Percentiles rank a stretch among this genome's conserved stretches.
Evolutionary conservation across 139 green algal genomes (phyloP).

Genomic region (Chlamydomonas schloesseri): DNA sequence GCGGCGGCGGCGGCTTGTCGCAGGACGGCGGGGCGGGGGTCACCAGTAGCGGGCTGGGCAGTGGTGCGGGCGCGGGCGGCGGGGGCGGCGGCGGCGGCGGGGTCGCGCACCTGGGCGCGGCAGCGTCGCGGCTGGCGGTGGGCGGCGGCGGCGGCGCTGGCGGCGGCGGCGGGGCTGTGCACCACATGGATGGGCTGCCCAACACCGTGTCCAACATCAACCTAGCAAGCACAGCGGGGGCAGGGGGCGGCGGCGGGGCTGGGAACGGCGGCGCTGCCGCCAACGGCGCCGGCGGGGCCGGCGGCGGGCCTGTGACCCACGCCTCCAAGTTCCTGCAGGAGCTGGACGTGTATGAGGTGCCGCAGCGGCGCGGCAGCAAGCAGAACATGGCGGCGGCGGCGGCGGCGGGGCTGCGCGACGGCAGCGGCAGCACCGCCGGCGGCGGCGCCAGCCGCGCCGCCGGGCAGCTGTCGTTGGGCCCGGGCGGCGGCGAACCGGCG

Average conservation of each 20-base stretch:
- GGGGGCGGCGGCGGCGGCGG: too few relatives aligned
- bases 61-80: not conserved
- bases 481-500: too few relatives aligned
- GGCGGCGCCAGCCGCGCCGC: not conserved
- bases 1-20: too few relatives aligned
- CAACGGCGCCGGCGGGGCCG: not conserved
- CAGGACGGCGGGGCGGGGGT: too few relatives aligned
- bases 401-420: too few relatives aligned
- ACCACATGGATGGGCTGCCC: constrained; percentile 27
- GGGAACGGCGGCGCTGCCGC: not conserved
- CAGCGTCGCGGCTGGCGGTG: not conserved
- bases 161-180: not conserved
- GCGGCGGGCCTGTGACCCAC: not conserved
- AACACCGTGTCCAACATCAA: constrained; percentile 10
- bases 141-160: too few relatives aligned
- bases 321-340: constrained; percentile 39
- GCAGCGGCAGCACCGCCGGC: too few relatives aligned
- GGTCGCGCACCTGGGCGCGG: too few relatives aligned
- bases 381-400: not conserved
- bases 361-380: constrained; percentile 23
- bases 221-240: not conserved
- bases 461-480: too few relatives aligned
- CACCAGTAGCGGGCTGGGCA: too few relatives aligned
- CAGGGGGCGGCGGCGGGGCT: not conserved
- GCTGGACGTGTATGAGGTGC: constrained; percentile 43